phyloP scores from a whole-genome alignment of 257 asterid species.

The Coffea canephora region DNA sequence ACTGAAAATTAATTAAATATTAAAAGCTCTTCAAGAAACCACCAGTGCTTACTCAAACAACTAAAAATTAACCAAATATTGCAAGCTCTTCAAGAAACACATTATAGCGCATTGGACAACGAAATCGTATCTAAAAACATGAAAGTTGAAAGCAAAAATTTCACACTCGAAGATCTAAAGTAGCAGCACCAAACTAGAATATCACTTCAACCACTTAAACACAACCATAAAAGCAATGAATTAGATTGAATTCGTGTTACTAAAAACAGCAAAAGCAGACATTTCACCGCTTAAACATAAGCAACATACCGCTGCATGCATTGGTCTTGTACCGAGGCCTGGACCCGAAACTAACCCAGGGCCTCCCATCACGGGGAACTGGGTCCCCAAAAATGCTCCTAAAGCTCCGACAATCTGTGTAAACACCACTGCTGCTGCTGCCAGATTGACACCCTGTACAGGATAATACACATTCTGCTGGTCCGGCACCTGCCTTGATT shows the following conservation, averaged over 20 bases:
- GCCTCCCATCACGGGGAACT: constrained; percentile 5
- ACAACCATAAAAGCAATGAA: too few relatives aligned
- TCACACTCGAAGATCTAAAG: neutral
- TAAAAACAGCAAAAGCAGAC: neutral
- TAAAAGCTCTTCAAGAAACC: neutral
- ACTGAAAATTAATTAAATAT: neutral
- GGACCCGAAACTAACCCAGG: constrained; percentile 1
- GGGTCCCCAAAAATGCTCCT: neutral
- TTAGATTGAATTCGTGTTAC: too few relatives aligned
- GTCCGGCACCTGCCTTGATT: neutral
- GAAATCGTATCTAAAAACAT: neutral
- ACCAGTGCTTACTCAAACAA: too few relatives aligned
- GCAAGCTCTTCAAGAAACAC: neutral
- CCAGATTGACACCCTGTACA: constrained; percentile 10
- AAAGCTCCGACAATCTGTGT: neutral
- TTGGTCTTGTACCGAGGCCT: constrained; percentile 3
- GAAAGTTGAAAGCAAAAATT: neutral
- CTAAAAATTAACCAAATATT: neutral
- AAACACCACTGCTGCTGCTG: neutral
- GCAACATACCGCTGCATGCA: constrained; percentile 11
- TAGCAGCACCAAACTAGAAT: neutral
- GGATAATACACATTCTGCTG: constrained; percentile 16
- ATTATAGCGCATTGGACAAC: neutral
- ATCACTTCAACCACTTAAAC: too few relatives aligned
- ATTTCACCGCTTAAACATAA: neutral